Percentiles rank a stretch among this genome's conserved stretches.
These are phyloP conservation scores for Allium fistulosum DNA, from an alignment of 106 monocot species.

Conservation along the genomic window DNA sequence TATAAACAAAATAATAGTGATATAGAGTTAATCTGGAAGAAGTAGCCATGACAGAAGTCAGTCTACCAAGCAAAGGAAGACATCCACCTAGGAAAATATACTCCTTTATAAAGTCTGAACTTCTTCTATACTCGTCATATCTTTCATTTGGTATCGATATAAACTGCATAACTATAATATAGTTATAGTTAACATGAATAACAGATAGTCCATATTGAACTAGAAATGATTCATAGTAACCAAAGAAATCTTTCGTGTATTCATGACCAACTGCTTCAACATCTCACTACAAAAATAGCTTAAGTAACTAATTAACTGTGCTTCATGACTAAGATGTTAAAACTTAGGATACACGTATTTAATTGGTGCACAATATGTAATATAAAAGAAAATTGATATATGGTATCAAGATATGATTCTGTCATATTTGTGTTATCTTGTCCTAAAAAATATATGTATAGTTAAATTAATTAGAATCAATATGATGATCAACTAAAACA, in stretches of 20 bases:
- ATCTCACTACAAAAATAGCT: slow-evolving; percentile 8
- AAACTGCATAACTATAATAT: neutral
- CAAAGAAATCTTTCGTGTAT: slow-evolving; percentile 51
- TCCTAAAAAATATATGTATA: no score
- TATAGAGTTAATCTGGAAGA: slow-evolving; percentile 38
- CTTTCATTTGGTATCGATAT: neutral
- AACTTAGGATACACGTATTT: neutral
- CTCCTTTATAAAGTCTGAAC: slow-evolving; percentile 94
- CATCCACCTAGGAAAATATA: slow-evolving; percentile 94
- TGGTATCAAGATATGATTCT: slow-evolving; percentile 13
- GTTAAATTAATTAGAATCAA: no score
- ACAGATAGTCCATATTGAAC: slow-evolving; percentile 74
- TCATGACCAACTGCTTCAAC: slow-evolving; percentile 16
- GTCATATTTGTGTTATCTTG: slow-evolving; percentile 6
- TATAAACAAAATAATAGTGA: slow-evolving; percentile 27
- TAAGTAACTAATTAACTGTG: neutral
- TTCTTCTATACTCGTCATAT: slow-evolving; percentile 63
- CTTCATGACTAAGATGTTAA: neutral
- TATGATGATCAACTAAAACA: no score
- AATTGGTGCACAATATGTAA: neutral
- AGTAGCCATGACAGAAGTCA: slow-evolving; percentile 77
- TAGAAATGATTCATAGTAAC: slow-evolving; percentile 65
- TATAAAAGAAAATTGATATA: neutral
- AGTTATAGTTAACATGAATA: slow-evolving; percentile 54
- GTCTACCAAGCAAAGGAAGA: slow-evolving; percentile 75